Base-by-base conservation (phyloP, 2,329 filamentous ascomycete species). In the Arthroderma uncinatum region DNA sequence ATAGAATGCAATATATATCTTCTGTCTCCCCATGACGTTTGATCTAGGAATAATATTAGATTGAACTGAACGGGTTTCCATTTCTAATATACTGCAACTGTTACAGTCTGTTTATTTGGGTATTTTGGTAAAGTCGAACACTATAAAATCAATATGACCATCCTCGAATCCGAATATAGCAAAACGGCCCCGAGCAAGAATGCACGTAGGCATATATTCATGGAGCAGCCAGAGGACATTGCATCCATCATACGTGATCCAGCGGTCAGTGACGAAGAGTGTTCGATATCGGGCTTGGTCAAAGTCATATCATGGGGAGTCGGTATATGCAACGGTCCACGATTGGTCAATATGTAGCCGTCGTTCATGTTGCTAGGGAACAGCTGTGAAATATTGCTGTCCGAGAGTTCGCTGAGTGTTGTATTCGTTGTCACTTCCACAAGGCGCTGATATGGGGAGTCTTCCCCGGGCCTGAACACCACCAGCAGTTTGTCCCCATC, bases 141-240 rank as follows among this genome's bases (percentile, higher is more conserved):
- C 47, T 14, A 33, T 23, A 28, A 50, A 5, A 8, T 28, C 30
- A 50, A 50, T 19, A 8, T 33, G n/a, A 14, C 47, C 47, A 14
- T n/a, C 9, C 2, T 14, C 8, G 40, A 7, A 14, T 33, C 47
- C 47, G n/a, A 54, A 33, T 12, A 39, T 25, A 14, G 16, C 25
- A 2, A 39, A 7, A 19, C 21, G 37, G 5, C 30, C 52, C 7
- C 34, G 14, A 19, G 36, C 52, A 54, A 34, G 10, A 7, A 34
- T 5, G 12, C 34, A 37, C 6, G 7, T 39, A 34, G 52, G 25
- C 21, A 23, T 28, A 36, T 54, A 54, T 7, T 36, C 52, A 54
- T 28, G 52, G n/a, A 25, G 52, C 12, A 54, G 16, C 52, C 52
- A 54, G 19, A 54, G 33, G 12, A 54, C 19, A 36, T 54, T 37